Conservation (phyloP, 176 grass and related monocot genomes). For the Avena eriantha region DNA sequence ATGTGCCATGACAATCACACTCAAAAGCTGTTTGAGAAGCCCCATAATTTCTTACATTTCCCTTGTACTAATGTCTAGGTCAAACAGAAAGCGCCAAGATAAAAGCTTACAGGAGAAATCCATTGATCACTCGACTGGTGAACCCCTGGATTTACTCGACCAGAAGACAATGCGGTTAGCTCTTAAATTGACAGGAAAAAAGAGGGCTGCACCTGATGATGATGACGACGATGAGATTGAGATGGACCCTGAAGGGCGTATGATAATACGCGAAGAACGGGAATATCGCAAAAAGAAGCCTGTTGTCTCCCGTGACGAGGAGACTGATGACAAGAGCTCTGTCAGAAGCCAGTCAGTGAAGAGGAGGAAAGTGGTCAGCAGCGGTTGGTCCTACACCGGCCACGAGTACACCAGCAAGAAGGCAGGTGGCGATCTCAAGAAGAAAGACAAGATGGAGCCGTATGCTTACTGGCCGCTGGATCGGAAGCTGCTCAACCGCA, state of each 20-base stretch:
- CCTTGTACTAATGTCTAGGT: constrained; percentile 52
- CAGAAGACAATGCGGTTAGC: constrained; percentile 68
- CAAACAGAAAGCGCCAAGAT: constrained; percentile 51
- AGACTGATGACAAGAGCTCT: constrained; percentile 57
- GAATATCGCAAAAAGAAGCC: constrained; percentile 63
- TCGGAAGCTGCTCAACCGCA: constrained; percentile 83
- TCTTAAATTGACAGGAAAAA: constrained; percentile 70
- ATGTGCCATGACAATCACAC: constrained; percentile 31
- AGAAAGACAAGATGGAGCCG: constrained; percentile 92
- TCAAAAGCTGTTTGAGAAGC: not conserved
- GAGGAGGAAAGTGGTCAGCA: constrained; percentile 60
- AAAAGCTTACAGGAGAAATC: constrained; percentile 77
- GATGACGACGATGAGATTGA: constrained; percentile 63
- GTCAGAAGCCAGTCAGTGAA: constrained; percentile 58
- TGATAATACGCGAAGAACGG: constrained; percentile 70
- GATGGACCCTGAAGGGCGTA: constrained; percentile 78
- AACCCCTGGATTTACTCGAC: constrained; percentile 90
- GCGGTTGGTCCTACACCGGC: constrained; percentile 89
- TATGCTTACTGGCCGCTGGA: constrained; percentile 95
- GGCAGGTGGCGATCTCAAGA: constrained; percentile 79
- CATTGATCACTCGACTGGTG: constrained; percentile 61
- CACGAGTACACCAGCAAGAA: constrained; percentile 86
- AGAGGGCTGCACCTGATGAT: constrained; percentile 47
- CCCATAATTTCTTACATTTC: constrained; percentile 12
- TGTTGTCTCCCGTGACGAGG: constrained; percentile 25